A percentile compares a stretch with the other conserved stretches of the same genome.
Evolutionary conservation across 2,329 filamentous ascomycete species (phyloP).

Genomic region (Rhexocercosporidium sp.): DNA sequence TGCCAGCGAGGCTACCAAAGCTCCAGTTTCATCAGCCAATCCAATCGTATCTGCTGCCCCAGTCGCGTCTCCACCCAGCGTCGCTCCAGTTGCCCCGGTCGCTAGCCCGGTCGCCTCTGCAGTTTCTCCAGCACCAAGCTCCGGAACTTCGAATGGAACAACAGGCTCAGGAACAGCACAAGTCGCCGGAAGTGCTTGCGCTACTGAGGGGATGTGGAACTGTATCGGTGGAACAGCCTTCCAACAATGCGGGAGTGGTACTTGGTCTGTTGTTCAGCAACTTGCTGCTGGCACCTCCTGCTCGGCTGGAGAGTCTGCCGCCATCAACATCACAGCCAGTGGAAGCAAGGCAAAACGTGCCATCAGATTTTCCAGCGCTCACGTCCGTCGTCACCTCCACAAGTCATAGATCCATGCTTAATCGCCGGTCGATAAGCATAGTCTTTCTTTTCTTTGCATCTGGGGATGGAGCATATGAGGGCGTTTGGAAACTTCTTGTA

Average conservation of each 20-base stretch:
- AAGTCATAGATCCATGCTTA: constrained; percentile 20
- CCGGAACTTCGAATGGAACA: constrained; percentile 34
- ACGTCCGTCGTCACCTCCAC: constrained; percentile 36
- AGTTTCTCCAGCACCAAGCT: constrained; percentile 31
- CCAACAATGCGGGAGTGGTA: constrained; percentile 60
- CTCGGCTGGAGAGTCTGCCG: constrained; percentile 47
- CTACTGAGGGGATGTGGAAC: constrained; percentile 58
- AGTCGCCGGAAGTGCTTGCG: constrained; percentile 52
- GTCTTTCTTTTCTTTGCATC: constrained; percentile 29
- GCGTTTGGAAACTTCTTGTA: constrained; percentile 34
- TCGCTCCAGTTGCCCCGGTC: constrained; percentile 34
- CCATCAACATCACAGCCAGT: constrained; percentile 46
- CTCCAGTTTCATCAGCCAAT: constrained; percentile 27
- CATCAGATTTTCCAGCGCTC: constrained; percentile 35
- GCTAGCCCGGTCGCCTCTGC: constrained; percentile 33
- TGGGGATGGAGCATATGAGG: constrained; percentile 17
- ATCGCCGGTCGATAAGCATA: constrained; percentile 35
- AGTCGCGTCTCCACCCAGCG: constrained; percentile 25
- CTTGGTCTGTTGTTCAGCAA: constrained; percentile 51
- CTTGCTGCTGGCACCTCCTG: constrained; percentile 55
- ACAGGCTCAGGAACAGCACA: constrained; percentile 29
- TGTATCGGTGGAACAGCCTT: constrained; percentile 56
- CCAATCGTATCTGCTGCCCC: constrained; percentile 30
- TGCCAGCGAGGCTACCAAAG: constrained; percentile 22
- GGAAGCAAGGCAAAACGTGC: constrained; percentile 31